phyloP scores from a whole-genome alignment of 2,329 filamentous ascomycete species.

The Graphilbum sp. region DNA sequence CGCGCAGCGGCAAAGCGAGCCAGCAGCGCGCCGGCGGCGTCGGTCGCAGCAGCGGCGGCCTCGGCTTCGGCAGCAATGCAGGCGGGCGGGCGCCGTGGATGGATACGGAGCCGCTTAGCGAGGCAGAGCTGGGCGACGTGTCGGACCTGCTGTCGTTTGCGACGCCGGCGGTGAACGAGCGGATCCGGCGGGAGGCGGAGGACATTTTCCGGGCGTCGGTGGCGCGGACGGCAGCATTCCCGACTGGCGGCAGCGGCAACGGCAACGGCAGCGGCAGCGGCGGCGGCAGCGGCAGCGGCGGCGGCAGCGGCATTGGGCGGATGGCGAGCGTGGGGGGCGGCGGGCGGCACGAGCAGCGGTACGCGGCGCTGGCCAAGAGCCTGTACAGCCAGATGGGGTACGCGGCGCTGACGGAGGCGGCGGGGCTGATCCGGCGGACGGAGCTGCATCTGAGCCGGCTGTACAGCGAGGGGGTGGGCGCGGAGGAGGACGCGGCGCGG shows the following conservation, averaged over 20 bases:
- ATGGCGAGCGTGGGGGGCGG: slow-evolving; percentile 23
- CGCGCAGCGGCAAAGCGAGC: no score
- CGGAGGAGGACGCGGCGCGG: slow-evolving; percentile 36
- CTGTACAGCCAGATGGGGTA: slow-evolving; percentile 42
- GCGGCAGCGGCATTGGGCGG: neutral
- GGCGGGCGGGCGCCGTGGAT: slow-evolving; percentile 6
- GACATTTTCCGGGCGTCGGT: slow-evolving; percentile 37
- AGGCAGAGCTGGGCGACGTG: slow-evolving; percentile 23
- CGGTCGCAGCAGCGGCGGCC: neutral
- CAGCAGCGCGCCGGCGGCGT: no score
- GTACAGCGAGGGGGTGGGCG: slow-evolving; percentile 44
- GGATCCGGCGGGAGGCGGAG: slow-evolving; percentile 37
- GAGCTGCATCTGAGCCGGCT: slow-evolving; percentile 53
- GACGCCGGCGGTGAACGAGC: slow-evolving; percentile 33
- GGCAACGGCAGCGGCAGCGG: neutral
- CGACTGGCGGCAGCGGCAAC: neutral
- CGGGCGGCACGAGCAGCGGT: slow-evolving; percentile 21
- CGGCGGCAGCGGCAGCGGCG: neutral
- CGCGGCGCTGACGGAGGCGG: slow-evolving; percentile 49
- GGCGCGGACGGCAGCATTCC: slow-evolving; percentile 21
- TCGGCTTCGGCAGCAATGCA: neutral
- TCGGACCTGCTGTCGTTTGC: slow-evolving; percentile 38
- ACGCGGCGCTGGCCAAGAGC: slow-evolving; percentile 56
- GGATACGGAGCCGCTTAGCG: slow-evolving; percentile 5
- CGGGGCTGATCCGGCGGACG: slow-evolving; percentile 56